Evolutionary conservation across 164 flowering plant species (phyloP).

Genomic region (Sedum album): DNA sequence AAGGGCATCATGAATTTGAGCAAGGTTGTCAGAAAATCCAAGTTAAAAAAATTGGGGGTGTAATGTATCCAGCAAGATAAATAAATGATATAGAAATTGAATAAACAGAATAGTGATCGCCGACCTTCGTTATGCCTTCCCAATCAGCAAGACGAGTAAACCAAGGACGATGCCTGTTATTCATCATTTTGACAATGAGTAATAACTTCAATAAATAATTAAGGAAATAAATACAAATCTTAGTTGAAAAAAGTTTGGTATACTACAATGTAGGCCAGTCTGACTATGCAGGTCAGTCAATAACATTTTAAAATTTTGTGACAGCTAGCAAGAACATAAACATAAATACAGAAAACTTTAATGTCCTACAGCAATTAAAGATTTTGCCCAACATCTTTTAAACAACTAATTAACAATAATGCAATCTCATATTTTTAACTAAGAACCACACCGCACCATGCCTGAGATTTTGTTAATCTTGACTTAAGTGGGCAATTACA

Average conservation of each 20-base stretch:
- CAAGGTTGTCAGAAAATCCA: neutral
- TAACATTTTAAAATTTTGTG: neutral
- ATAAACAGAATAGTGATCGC: slow-evolving; percentile 2
- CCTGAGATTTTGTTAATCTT: too few species aligned
- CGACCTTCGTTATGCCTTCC: slow-evolving; percentile 61
- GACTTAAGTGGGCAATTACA: too few species aligned
- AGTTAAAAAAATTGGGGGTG: neutral
- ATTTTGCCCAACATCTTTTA: too few species aligned
- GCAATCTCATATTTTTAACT: neutral
- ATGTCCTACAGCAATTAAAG: neutral
- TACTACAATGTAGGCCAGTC: neutral
- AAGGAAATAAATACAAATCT: neutral
- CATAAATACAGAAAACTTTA: neutral
- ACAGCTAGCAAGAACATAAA: neutral
- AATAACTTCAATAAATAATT: neutral
- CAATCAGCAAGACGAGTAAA: slow-evolving; percentile 60
- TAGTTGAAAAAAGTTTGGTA: neutral
- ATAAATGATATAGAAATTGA: neutral
- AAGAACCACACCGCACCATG: neutral
- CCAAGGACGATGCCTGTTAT: slow-evolving; percentile 60
- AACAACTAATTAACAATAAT: neutral
- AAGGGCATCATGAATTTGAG: neutral
- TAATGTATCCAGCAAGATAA: neutral
- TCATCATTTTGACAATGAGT: neutral
- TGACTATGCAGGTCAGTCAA: neutral